Evolutionary conservation across 2,329 filamentous ascomycete genomes (phyloP), one percentile per base, ranked within the genome.

Genomic region (Fusarium pseudoanthophilum): DNA sequence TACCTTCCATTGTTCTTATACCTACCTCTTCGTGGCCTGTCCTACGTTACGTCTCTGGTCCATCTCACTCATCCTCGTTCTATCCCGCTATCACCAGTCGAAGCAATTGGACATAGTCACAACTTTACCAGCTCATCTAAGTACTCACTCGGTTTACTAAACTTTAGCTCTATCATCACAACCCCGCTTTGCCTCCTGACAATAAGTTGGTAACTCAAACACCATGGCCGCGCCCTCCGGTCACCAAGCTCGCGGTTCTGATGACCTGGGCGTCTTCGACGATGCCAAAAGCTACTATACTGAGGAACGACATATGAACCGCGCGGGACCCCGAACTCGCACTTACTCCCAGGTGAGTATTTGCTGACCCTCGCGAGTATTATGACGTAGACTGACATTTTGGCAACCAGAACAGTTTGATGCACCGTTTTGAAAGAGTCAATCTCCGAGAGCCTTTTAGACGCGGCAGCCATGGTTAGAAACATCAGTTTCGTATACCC

Each of bases 251-350:
- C 79, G 79, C 67, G 81, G 82, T 45, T 86, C 84, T 13, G 82
- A 84, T 55, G 86, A 89, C 67, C 86, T 86, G 53, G 80, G 83
- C 36, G 84, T 89, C 53, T 90, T 83, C 72, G 87, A 89, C 67
- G 87, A 89, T 81, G 88, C 88, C 66, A 85, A 84, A 78, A 90
- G 88, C 30, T 90, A 90, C 78, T 90, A 90, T 72, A 82, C 86
- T 39, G 85, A 87, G 30, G 88, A 89, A 40, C 86, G 88, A 60
- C 86, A 88, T 61, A 86, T 88, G 72, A 80, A 80, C 62, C 85
- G 86, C 74, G 85, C 82, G 58, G 87, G 87, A 28, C 81, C 83
- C 45, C 85, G 88, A 57, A 88, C 86, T 24, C 85, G 88, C 68
- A 90, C 88, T 28, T 89, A 87, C 73, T 89, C 88, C 6, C 88